Evolutionary conservation across 1,139 yeast genomes (phyloP).

Genomic region (Protomyces lactucae-debilis): DNA sequence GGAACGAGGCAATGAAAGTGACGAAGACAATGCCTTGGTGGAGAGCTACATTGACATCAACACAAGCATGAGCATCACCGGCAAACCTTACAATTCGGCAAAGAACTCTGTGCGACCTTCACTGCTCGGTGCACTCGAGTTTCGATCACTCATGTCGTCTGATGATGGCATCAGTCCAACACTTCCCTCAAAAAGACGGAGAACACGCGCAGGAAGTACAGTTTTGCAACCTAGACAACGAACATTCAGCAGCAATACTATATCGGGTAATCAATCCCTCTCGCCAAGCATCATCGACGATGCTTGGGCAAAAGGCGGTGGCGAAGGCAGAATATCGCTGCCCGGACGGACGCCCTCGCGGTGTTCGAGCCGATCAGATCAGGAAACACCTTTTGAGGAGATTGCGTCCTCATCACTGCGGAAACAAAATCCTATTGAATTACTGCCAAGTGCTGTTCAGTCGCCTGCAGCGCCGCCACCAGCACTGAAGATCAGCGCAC

Average conservation of each 20-base stretch:
- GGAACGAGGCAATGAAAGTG: slow-evolving; percentile 1
- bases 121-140: slow-evolving; percentile 45
- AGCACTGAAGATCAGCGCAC: neutral
- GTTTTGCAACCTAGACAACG: neutral
- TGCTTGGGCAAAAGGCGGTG: neutral
- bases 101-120: slow-evolving; percentile 42
- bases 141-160: slow-evolving; percentile 37
- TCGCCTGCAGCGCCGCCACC: neutral
- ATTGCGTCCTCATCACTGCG: slow-evolving; percentile 20
- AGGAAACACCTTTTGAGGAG: neutral
- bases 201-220: neutral
- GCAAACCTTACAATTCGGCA: slow-evolving; percentile 2
- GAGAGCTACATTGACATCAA: slow-evolving; percentile 7
- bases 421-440: slow-evolving; percentile 10
- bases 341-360: neutral
- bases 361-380: slow-evolving; percentile 8
- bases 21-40: slow-evolving; percentile 5
- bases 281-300: neutral
- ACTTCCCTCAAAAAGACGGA: neutral
- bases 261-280: neutral
- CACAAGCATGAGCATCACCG: slow-evolving; percentile 22
- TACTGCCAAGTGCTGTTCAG: slow-evolving; percentile 1
- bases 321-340: neutral
- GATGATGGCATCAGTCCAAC: neutral
- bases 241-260: neutral